Evolutionary conservation across 768 basidiomycete genomes (phyloP).

Genomic region (Lentinula raphanica): DNA sequence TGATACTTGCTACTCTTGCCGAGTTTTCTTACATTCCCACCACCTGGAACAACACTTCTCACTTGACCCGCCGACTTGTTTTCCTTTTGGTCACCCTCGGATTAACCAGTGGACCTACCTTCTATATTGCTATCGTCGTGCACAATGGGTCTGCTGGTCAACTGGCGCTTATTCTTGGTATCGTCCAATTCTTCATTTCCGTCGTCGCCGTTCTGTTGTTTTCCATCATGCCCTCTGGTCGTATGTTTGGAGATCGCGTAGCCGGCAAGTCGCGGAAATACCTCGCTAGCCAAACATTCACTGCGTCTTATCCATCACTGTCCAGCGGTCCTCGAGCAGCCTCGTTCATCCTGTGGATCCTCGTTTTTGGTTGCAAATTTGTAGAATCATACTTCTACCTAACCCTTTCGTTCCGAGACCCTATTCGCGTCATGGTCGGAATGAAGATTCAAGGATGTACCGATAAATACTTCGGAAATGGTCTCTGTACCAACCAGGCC

Average conservation of each 20-base stretch:
- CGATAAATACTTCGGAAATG: slow-evolving; percentile 81
- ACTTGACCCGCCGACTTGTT: slow-evolving; percentile 84
- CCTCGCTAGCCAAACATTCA: slow-evolving; percentile 97
- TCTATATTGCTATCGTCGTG: slow-evolving; percentile 90
- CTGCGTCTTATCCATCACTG: slow-evolving; percentile 85
- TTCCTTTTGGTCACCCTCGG: slow-evolving; percentile 89
- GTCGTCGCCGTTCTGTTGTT: slow-evolving; percentile 83
- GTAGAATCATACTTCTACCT: slow-evolving; percentile 98
- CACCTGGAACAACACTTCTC: slow-evolving; percentile 98
- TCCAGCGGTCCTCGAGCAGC: slow-evolving; percentile 62
- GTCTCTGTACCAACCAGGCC: slow-evolving; percentile 87
- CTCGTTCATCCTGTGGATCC: slow-evolving; percentile 78
- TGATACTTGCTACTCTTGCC: slow-evolving; percentile 89
- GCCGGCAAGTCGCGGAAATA: slow-evolving; percentile 95
- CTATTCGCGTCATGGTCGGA: slow-evolving; percentile 90
- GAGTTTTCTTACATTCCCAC: slow-evolving; percentile 98
- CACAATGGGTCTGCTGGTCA: slow-evolving; percentile 57
- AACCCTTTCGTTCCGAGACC: slow-evolving; percentile 89
- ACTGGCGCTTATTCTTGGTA: slow-evolving; percentile 86
- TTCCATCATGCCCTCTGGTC: slow-evolving; percentile 87
- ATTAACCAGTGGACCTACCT: slow-evolving; percentile 87
- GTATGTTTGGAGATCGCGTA: slow-evolving; percentile 98
- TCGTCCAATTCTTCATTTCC: slow-evolving; percentile 95
- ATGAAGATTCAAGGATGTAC: slow-evolving; percentile 93
- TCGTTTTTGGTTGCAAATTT: slow-evolving; percentile 96